Evolutionary conservation across 352 stramenopile genomes (phyloP).

Genomic region (Globisporangium cystogenes): DNA sequence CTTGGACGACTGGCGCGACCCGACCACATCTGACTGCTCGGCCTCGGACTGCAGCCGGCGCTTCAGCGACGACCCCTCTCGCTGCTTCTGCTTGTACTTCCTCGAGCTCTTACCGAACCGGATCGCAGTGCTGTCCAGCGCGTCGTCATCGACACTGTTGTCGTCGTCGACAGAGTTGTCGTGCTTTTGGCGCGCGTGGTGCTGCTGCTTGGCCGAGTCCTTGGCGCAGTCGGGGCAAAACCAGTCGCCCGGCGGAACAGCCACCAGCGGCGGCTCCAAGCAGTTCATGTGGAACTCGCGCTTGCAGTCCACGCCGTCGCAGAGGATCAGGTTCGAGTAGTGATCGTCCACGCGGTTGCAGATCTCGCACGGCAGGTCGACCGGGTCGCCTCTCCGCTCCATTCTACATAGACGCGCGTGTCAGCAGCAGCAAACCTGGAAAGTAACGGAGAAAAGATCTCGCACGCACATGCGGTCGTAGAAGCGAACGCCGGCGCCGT

Average conservation of each 20-base stretch:
- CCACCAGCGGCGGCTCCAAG: conserved; percentile 52
- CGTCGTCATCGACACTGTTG: conserved; percentile 7
- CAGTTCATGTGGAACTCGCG: conserved; percentile 87
- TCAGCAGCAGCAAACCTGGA: background rate
- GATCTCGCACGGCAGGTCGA: conserved; percentile 79
- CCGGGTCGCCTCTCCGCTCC: conserved; percentile 46
- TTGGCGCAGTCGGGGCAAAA: conserved; percentile 67
- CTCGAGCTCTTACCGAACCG: conserved; percentile 22
- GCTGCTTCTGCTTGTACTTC: conserved; percentile 57
- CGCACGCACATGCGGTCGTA: conserved; percentile 74
- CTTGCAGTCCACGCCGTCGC: conserved; percentile 75
- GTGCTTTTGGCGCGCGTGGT: conserved; percentile 19
- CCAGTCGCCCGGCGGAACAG: conserved; percentile 67
- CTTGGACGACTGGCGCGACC: conserved; percentile 40
- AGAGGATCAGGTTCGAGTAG: conserved; percentile 81
- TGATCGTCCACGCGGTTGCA: conserved; percentile 81
- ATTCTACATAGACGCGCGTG: conserved; percentile 31
- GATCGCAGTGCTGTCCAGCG: conserved; percentile 7
- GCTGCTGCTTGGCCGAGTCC: conserved; percentile 26
- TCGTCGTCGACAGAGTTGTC: conserved; percentile 10
- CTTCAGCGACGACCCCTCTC: conserved; percentile 40
- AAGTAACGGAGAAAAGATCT: background rate
- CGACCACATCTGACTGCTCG: background rate
- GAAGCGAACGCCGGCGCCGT: conserved; percentile 48
- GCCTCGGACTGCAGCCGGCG: conserved; percentile 38